phyloP scores from a whole-genome alignment of 768 basidiomycete genomes.

The Rossbeevera mucosa region DNA sequence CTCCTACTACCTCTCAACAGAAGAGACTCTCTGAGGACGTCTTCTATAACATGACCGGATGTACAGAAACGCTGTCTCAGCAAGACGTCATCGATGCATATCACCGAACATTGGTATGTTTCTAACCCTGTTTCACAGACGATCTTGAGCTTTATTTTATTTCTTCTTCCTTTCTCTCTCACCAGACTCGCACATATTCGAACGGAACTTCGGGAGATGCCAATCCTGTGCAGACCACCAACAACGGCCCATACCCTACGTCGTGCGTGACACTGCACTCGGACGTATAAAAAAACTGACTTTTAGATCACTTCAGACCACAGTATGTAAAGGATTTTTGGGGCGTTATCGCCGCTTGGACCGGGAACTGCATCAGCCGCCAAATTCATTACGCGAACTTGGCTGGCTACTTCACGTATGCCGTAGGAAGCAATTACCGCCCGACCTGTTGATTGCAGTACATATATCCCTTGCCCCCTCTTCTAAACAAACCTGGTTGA shows the following conservation, averaged over 20 bases:
- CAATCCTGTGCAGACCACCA: slow-evolving; percentile 2
- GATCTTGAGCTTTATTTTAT: not conserved
- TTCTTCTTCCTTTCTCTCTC: no score
- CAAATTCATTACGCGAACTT: slow-evolving; percentile 22
- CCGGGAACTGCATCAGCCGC: slow-evolving; percentile 18
- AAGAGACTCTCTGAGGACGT: slow-evolving; percentile 14
- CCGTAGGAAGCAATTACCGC: slow-evolving; percentile 13
- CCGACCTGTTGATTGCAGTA: slow-evolving; percentile 11
- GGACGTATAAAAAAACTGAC: not conserved
- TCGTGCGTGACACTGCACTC: slow-evolving; percentile 5
- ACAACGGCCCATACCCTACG: slow-evolving; percentile 20
- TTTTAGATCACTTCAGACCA: not conserved
- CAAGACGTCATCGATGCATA: slow-evolving; percentile 21
- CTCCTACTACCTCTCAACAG: slow-evolving; percentile 12
- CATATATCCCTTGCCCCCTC: not conserved
- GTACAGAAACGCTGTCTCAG: slow-evolving; percentile 16
- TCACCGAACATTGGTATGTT: slow-evolving; percentile 16
- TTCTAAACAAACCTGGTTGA: not conserved
- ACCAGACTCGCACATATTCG: slow-evolving; percentile 15
- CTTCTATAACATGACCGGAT: slow-evolving; percentile 20
- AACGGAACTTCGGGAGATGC: slow-evolving; percentile 8
- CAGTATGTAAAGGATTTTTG: slow-evolving; percentile 22
- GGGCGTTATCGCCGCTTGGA: slow-evolving; percentile 22
- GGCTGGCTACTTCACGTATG: slow-evolving; percentile 22
- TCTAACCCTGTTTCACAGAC: not conserved